phyloP scores from a whole-genome alignment of 1,284 basidiomycete genomes.

The Tilletiopsis washingtonensis region DNA sequence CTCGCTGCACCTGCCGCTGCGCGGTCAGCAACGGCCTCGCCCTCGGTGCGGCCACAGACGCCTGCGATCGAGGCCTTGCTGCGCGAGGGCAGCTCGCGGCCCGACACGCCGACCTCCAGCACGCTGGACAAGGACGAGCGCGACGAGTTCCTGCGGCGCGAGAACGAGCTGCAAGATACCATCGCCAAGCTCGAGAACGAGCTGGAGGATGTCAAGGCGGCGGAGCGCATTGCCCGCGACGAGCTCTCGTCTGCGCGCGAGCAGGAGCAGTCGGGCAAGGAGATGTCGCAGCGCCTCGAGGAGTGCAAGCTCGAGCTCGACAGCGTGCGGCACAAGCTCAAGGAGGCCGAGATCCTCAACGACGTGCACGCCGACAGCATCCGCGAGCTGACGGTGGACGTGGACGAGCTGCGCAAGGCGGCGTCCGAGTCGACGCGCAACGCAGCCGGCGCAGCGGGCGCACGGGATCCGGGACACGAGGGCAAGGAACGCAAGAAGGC shows the following conservation, averaged over 20 bases:
- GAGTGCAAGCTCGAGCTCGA: constrained; percentile 87
- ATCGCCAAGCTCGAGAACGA: constrained; percentile 66
- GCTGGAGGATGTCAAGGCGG: constrained; percentile 26
- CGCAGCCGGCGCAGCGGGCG: constrained; percentile 57
- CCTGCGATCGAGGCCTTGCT: constrained; percentile 70
- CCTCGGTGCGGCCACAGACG: constrained; percentile 57
- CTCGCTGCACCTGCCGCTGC: too few species aligned
- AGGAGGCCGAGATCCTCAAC: constrained; percentile 86
- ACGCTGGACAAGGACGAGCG: constrained; percentile 90
- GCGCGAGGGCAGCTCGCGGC: constrained; percentile 54
- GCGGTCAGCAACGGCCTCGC: too few species aligned
- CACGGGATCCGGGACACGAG: constrained; percentile 65
- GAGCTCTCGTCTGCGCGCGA: constrained; percentile 84
- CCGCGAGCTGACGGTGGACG: constrained; percentile 72
- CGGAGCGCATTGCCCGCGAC: constrained; percentile 55
- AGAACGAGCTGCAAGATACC: constrained; percentile 92
- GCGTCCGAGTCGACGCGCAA: constrained; percentile 19
- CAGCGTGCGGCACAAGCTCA: constrained; percentile 87
- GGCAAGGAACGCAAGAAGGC: constrained; percentile 98
- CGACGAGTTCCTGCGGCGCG: constrained; percentile 89
- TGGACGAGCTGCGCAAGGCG: constrained; percentile 66
- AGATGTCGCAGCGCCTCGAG: constrained; percentile 58
- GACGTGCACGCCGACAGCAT: constrained; percentile 96
- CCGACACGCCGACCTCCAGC: constrained; percentile 62
- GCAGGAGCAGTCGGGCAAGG: constrained; percentile 52